Conservation (phyloP, 2,329 filamentous ascomycete species). For the Sclerotiophoma versabilis region DNA sequence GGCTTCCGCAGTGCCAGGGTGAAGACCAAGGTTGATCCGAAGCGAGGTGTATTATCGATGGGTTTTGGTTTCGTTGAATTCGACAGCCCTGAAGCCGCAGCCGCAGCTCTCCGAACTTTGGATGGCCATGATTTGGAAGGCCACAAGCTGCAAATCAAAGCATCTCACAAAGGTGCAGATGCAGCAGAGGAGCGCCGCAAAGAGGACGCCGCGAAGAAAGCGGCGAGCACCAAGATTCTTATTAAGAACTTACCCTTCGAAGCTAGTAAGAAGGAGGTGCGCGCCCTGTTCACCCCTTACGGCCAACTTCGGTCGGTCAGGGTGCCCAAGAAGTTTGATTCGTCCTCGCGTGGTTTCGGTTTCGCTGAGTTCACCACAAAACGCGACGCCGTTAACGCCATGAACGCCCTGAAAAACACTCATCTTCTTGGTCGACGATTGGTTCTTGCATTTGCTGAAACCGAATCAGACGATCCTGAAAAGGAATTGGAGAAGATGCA, state of each 20-base stretch:
- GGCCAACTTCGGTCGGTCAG: slow-evolving; percentile 91
- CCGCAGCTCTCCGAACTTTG: slow-evolving; percentile 83
- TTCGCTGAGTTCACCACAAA: slow-evolving; percentile 95
- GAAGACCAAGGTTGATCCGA: slow-evolving; percentile 93
- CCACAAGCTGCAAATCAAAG: slow-evolving; percentile 83
- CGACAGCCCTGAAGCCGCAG: slow-evolving; percentile 75
- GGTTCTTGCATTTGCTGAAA: slow-evolving; percentile 89
- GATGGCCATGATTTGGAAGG: slow-evolving; percentile 86
- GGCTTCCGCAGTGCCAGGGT: slow-evolving; percentile 90
- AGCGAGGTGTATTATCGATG: slow-evolving; percentile 92
- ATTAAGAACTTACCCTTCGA: slow-evolving; percentile 99
- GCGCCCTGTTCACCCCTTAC: slow-evolving; percentile 84
- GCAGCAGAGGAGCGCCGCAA: slow-evolving; percentile 85
- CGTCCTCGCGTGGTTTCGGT: slow-evolving; percentile 87
- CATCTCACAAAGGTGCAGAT: slow-evolving; percentile 85
- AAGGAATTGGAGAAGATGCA: slow-evolving; percentile 97
- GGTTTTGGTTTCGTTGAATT: slow-evolving; percentile 94
- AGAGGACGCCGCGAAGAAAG: slow-evolving; percentile 83
- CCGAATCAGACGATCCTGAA: slow-evolving; percentile 88
- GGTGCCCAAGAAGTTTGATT: slow-evolving; percentile 93
- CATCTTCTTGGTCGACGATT: slow-evolving; percentile 90
- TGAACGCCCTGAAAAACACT: slow-evolving; percentile 89
- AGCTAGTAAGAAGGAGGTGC: slow-evolving; percentile 85
- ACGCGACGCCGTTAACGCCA: slow-evolving; percentile 87
- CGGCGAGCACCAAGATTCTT: slow-evolving; percentile 87